These are phyloP conservation scores for Pterula multifida DNA, from an alignment of 1,284 basidiomycete species.

Conservation along the genomic window DNA sequence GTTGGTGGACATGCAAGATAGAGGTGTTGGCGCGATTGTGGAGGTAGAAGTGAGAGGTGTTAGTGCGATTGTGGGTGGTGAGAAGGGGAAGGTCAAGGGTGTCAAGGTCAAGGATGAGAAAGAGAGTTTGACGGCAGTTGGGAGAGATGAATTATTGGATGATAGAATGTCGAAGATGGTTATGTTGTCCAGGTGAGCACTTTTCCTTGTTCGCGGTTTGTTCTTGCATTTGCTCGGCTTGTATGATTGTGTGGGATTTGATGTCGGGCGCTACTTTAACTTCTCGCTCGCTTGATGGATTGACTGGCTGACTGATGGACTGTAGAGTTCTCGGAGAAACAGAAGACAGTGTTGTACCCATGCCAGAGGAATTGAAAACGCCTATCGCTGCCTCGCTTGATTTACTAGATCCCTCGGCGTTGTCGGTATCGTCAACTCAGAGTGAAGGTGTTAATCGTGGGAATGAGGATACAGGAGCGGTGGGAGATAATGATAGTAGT, in stretches of 20 bases:
- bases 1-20: slow-evolving; percentile 56
- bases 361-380: slow-evolving; percentile 49
- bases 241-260: neutral
- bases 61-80: slow-evolving; percentile 13
- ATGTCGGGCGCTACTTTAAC: neutral
- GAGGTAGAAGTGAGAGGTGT: slow-evolving; percentile 42
- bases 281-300: too few relatives aligned
- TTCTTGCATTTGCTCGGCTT: slow-evolving; percentile 13
- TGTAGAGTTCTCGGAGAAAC: slow-evolving; percentile 13
- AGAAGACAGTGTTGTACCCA: slow-evolving; percentile 31
- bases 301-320: slow-evolving; percentile 15
- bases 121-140: slow-evolving; percentile 53
- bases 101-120: slow-evolving; percentile 62
- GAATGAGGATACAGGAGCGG: slow-evolving; percentile 13
- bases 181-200: slow-evolving; percentile 47
- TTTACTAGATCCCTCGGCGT: slow-evolving; percentile 32
- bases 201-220: slow-evolving; percentile 6
- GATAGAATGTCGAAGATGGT: slow-evolving; percentile 50
- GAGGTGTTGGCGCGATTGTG: slow-evolving; percentile 44
- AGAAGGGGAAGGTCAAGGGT: slow-evolving; percentile 34
- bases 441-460: neutral
- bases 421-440: slow-evolving; percentile 13
- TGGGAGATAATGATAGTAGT: slow-evolving; percentile 18
- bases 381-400: slow-evolving; percentile 53
- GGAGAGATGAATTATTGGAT: slow-evolving; percentile 62